Conservation (phyloP, 345 rosid species). For the Salix viminalis region DNA sequence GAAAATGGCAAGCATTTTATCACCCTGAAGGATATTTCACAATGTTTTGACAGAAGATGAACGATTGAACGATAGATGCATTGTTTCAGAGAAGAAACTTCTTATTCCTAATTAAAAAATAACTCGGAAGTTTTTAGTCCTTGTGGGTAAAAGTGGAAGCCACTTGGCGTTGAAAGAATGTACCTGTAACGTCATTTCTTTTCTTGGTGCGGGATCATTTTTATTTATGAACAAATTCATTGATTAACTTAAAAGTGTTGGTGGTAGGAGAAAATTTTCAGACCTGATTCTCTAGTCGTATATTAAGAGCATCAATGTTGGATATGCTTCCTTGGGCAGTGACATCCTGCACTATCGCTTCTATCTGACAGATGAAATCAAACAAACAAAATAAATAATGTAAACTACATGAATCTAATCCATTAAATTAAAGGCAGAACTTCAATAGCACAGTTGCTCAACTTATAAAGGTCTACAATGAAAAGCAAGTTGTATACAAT, state of each 20-base stretch:
- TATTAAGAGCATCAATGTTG: constrained; percentile 59
- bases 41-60: background rate
- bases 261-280: constrained; percentile 11
- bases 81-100: background rate
- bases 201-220: no score
- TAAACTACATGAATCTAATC: background rate
- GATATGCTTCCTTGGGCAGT: constrained; percentile 70
- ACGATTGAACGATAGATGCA: background rate
- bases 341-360: constrained; percentile 73
- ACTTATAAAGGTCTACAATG: background rate
- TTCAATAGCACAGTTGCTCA: background rate
- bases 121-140: background rate
- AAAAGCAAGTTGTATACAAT: background rate
- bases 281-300: constrained; percentile 75
- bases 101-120: background rate
- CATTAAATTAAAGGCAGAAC: background rate
- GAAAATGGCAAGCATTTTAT: background rate
- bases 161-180: background rate
- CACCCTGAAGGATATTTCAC: background rate
- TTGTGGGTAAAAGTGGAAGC: background rate
- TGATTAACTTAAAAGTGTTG: background rate
- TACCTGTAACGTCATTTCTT: background rate
- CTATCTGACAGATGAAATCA: constrained; percentile 43
- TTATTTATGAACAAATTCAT: background rate
- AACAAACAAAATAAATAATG: background rate